phyloP scores from a whole-genome alignment of 2,329 filamentous ascomycete species.

The Exserohilum rostratum region DNA sequence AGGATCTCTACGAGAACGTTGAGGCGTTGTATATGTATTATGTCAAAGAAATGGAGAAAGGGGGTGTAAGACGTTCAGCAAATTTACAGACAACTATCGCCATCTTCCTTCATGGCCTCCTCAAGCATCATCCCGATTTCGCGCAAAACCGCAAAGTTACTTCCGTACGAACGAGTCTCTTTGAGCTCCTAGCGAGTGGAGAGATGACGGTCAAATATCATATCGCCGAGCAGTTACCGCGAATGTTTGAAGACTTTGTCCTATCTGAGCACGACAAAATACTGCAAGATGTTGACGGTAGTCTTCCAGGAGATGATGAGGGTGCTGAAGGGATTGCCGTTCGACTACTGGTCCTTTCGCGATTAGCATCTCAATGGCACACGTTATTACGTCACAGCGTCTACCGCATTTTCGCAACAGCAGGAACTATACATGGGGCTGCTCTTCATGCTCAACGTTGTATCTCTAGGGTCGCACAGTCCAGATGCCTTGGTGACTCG shows the following conservation, averaged over 20 bases:
- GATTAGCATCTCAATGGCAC: conserved; percentile 81
- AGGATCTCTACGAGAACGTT: conserved; percentile 65
- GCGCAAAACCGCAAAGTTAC: conserved; percentile 64
- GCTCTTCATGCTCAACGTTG: conserved; percentile 75
- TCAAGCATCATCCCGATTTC: conserved; percentile 71
- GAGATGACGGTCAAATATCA: conserved; percentile 76
- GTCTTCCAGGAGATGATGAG: conserved; percentile 73
- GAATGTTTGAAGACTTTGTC: conserved; percentile 81
- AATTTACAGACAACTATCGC: conserved; percentile 71
- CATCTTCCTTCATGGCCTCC: conserved; percentile 70
- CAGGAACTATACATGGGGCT: conserved; percentile 71
- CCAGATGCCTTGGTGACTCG: conserved; percentile 69
- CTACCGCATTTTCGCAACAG: conserved; percentile 93
- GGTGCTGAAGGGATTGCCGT: conserved; percentile 84
- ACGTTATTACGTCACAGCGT: conserved; percentile 85
- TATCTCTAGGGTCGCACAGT: conserved; percentile 68
- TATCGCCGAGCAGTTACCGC: conserved; percentile 71
- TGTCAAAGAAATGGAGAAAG: conserved; percentile 68
- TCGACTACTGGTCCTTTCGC: conserved; percentile 75
- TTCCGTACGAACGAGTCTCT: conserved; percentile 72
- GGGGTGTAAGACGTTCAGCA: conserved; percentile 69
- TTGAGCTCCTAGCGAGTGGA: conserved; percentile 71
- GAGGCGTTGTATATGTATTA: conserved; percentile 82
- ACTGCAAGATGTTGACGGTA: conserved; percentile 81
- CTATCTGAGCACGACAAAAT: conserved; percentile 82